Evolutionary conservation across 2,329 filamentous ascomycete species (phyloP), one percentile per base, ranked within the genome.

Genomic region (Colletotrichum endophyticum): DNA sequence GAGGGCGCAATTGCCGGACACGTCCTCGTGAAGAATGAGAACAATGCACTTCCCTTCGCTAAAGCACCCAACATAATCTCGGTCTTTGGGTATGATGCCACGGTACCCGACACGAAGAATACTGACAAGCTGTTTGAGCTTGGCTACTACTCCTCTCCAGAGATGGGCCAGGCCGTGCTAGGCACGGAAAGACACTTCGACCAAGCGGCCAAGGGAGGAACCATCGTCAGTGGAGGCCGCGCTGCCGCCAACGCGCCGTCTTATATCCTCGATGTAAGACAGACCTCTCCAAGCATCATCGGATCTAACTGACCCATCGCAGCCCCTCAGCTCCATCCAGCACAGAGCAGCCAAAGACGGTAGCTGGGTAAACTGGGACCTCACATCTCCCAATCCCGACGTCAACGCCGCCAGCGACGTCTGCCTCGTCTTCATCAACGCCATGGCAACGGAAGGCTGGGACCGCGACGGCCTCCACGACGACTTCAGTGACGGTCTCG

Each of bases 21-120:
- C 68, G 94, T 96, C n/a, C 88, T 98, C 1, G 87, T 97, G 70
- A 98, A 98, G 87, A 97, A 97, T 82, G 85, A 85, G 3, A 87
- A 89, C 62, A 87, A 87, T 12, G 86, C 89, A 1, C 86, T 96
- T 5, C 95, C 95, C 0, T 88, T 96, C 56, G 82, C 80, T 2
- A 90, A 88, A 70, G 87, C 88, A 70, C 92, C 87, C 5, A 84
- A 85, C 69, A 87, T 91, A 83, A 79, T 94, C 86, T 89, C 91
- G 80, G 83, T 93, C 80, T 88, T 92, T 86, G 85, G 94, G 79
- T 87, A 92, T 88, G 86, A 95, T 90, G 95, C 95, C 3, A 86
- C 86, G 1, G 80, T 87, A 0, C 81, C 86, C 0, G 81, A 82
- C 1, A 89, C 88, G 19, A 88, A 89, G 75, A 90, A 91, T 77